Evolutionary conservation across 441 rosid genomes (phyloP).

Genomic region (Jatropha podagrica): DNA sequence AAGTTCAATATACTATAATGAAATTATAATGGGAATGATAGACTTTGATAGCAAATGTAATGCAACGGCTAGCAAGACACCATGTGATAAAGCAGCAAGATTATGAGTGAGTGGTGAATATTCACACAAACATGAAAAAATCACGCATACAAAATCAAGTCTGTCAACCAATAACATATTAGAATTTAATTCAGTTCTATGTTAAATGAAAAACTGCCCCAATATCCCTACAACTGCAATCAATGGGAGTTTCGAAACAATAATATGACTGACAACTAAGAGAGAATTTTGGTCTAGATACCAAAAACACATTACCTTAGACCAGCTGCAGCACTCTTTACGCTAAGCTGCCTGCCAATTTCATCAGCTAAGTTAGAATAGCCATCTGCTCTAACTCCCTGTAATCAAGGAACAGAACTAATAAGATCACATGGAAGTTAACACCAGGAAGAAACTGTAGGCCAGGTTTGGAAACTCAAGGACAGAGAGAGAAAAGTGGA

Average conservation of each 20-base stretch:
- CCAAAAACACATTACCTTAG: slow-evolving; percentile 46
- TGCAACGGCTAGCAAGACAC: background rate
- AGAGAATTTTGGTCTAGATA: slow-evolving; percentile 7
- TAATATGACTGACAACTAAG: background rate
- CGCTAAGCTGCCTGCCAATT: slow-evolving; percentile 63
- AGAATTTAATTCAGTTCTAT: background rate
- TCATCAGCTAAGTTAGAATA: slow-evolving; percentile 49
- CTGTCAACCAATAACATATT: background rate
- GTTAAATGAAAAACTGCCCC: background rate
- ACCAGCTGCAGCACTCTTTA: slow-evolving; percentile 67
- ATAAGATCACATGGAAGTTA: background rate
- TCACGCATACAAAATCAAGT: background rate
- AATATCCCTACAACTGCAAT: background rate
- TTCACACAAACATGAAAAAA: background rate
- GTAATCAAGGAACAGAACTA: slow-evolving; percentile 11
- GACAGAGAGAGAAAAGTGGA: background rate
- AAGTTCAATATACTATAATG: background rate
- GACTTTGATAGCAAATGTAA: background rate
- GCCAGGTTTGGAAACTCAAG: slow-evolving; percentile 18
- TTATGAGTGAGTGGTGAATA: background rate
- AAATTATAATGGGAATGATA: background rate
- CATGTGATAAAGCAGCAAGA: background rate
- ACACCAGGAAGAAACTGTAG: background rate
- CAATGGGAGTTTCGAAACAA: background rate
- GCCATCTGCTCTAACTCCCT: slow-evolving; percentile 81